Percentiles rank a stretch among this genome's conserved stretches.
phyloP scores from a whole-genome alignment of 345 rosid species.

The Salix purpurea region DNA sequence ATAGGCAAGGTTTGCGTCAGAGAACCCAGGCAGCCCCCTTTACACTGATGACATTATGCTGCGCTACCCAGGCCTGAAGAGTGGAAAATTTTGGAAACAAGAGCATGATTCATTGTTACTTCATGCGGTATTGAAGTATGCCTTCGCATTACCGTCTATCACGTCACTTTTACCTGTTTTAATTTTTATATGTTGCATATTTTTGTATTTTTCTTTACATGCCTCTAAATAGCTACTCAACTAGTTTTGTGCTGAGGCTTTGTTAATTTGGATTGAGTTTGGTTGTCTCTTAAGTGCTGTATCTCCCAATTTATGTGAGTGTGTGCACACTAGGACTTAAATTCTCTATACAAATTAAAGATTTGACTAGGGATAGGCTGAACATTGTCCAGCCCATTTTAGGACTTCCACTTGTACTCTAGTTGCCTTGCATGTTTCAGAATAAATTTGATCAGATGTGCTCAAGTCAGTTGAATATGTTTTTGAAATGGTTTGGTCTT shows the following conservation, averaged over 20 bases:
- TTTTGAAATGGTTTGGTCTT: neutral
- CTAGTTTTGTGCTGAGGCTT: neutral
- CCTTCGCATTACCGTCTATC: neutral
- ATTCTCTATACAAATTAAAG: neutral
- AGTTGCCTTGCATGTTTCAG: neutral
- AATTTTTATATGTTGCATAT: neutral
- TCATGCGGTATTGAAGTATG: constrained; percentile 83
- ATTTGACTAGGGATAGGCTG: neutral
- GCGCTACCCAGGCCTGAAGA: constrained; percentile 72
- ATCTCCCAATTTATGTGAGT: neutral
- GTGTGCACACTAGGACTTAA: neutral
- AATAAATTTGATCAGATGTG: too few species aligned
- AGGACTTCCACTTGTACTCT: neutral
- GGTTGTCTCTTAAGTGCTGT: neutral
- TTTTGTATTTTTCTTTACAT: neutral
- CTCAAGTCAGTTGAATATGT: neutral
- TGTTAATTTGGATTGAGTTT: neutral
- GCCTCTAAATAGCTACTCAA: neutral
- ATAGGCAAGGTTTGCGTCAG: constrained; percentile 57
- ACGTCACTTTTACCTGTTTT: neutral
- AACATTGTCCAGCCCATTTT: neutral
- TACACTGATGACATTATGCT: constrained; percentile 56
- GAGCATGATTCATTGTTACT: constrained; percentile 77
- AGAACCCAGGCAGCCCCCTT: constrained; percentile 51
- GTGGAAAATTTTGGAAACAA: constrained; percentile 90